A percentile compares a stretch with the other conserved stretches of the same genome.
phyloP scores from a whole-genome alignment of 192 early-diverging fungal species.

The Coemansia sp. region DNA sequence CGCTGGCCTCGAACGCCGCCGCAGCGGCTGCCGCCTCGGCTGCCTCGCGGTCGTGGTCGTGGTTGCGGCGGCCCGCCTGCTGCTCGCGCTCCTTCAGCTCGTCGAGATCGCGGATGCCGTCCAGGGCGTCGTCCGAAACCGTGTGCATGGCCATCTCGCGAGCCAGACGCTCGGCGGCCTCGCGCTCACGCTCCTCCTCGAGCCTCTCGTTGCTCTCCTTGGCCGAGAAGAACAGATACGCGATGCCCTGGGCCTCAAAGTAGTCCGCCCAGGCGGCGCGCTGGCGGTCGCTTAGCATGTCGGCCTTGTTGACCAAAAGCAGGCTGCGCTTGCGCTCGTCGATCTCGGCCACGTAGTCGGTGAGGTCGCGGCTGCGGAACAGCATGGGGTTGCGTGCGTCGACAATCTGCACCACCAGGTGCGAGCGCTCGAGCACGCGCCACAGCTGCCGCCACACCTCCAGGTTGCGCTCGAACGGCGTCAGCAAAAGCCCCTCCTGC shows the following conservation, averaged over 20 bases:
- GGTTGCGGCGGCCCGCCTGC: conserved; percentile 7
- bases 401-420: conserved; percentile 97
- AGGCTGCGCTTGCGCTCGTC: conserved; percentile 82
- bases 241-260: conserved; percentile 78
- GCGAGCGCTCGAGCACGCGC: conserved; percentile 96
- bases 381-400: conserved; percentile 95
- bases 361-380: conserved; percentile 87
- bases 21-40: conserved; percentile 14
- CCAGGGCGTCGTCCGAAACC: conserved; percentile 27
- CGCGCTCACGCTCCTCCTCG: conserved; percentile 69
- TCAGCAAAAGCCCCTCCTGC: conserved; percentile 87
- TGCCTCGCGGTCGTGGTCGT: conserved; percentile 10
- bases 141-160: conserved; percentile 32
- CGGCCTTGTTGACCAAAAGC: conserved; percentile 97
- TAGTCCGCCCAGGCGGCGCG: conserved; percentile 87
- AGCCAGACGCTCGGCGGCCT: conserved; percentile 46
- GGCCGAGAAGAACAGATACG: conserved; percentile 94
- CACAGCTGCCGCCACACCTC: conserved; percentile 99
- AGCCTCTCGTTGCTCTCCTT: conserved; percentile 72
- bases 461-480: conserved; percentile 97
- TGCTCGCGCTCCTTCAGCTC: background rate
- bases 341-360: conserved; percentile 88
- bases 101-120: conserved; percentile 21
- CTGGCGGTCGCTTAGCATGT: conserved; percentile 88
- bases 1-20: conserved; percentile 35